These are phyloP conservation scores for Cystobasidiaceae sp. DNA, from an alignment of 1,284 basidiomycete genomes.

Conservation along the genomic window DNA sequence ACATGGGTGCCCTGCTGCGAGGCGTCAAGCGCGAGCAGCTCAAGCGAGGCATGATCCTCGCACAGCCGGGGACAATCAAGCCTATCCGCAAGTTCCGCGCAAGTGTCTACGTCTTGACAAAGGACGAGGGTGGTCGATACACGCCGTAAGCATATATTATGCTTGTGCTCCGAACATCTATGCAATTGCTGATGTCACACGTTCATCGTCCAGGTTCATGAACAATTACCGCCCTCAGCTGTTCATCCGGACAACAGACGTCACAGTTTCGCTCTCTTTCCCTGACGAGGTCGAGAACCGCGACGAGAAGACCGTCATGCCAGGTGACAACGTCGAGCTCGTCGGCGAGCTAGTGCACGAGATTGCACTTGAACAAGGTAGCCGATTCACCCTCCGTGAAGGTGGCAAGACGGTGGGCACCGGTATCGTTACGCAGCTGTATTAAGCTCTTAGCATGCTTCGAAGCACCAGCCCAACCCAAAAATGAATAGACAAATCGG, in stretches of 20 bases:
- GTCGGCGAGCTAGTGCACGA: conserved; percentile 78
- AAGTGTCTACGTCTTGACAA: conserved; percentile 85
- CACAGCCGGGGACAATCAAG: conserved; percentile 88
- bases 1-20: conserved; percentile 96
- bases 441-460: too few species aligned
- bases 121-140: conserved; percentile 97
- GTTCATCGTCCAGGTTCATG: conserved; percentile 60
- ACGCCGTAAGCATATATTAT: conserved; percentile 56
- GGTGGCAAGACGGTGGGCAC: conserved; percentile 69
- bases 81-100: conserved; percentile 89
- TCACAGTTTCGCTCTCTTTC: conserved; percentile 80
- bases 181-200: neutral
- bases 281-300: conserved; percentile 59
- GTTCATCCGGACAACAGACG: conserved; percentile 93
- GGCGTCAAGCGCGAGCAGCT: conserved; percentile 97
- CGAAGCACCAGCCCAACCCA: too few species aligned
- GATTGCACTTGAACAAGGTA: conserved; percentile 85
- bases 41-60: conserved; percentile 85
- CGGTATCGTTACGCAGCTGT: conserved; percentile 24
- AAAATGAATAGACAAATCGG: too few species aligned
- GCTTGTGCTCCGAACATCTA: neutral
- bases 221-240: conserved; percentile 93
- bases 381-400: conserved; percentile 95
- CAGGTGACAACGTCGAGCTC: conserved; percentile 96
- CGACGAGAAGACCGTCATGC: conserved; percentile 73